phyloP scores from a whole-genome alignment of 164 flowering plant genomes.

The Annona squamosa region DNA sequence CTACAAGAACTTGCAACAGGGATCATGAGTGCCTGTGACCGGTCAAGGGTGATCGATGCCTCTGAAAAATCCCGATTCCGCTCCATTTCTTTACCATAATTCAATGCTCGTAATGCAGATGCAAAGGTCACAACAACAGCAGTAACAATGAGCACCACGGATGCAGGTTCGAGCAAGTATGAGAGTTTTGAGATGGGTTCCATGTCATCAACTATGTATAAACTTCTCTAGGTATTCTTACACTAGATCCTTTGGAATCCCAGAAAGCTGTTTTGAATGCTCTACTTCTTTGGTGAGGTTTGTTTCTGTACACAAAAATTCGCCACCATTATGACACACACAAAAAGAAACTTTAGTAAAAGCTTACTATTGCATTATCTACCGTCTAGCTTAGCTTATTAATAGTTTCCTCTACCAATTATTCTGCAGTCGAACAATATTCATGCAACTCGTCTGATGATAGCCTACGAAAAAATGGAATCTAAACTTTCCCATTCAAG shows the following conservation, averaged over 20 bases:
- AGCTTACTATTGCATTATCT: background rate
- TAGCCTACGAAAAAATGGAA: background rate
- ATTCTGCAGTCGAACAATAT: no score
- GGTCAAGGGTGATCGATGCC: constrained; percentile 74
- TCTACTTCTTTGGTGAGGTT: background rate
- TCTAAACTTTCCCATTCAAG: no score
- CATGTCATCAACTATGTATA: constrained; percentile 28
- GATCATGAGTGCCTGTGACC: constrained; percentile 90
- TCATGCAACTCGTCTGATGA: background rate
- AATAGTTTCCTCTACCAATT: no score
- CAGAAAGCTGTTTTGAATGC: background rate
- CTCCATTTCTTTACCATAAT: constrained; percentile 87
- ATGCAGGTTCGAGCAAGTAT: constrained; percentile 78
- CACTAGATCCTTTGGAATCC: background rate
- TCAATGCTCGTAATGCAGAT: constrained; percentile 76
- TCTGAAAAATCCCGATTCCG: constrained; percentile 70
- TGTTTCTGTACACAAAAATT: background rate
- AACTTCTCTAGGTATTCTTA: background rate
- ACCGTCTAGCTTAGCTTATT: no score
- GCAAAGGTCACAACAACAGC: constrained; percentile 80
- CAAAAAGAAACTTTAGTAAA: background rate
- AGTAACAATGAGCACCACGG: constrained; percentile 60
- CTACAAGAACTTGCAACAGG: constrained; percentile 88
- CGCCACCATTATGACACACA: background rate
- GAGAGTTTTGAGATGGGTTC: constrained; percentile 73